Evolutionary conservation across 495 filamentous ascomycete species (phyloP).

Genomic region (Penicillium coffeae): DNA sequence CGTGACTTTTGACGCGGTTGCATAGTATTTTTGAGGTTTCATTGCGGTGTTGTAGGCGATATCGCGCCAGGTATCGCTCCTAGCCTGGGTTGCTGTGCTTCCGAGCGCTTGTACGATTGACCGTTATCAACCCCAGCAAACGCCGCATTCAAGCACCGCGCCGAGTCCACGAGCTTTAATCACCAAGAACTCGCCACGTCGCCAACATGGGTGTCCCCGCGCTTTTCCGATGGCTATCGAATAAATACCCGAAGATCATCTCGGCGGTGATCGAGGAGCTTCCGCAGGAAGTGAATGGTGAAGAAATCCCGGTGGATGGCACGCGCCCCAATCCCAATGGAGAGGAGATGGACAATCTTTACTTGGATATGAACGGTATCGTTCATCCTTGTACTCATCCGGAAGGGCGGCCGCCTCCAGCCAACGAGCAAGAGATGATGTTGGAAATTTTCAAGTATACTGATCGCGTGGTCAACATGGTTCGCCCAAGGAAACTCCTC

Average conservation of each 20-base stretch:
- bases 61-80: not conserved
- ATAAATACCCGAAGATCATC: slow-evolving; percentile 95
- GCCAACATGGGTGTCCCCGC: slow-evolving; percentile 89
- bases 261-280: slow-evolving; percentile 83
- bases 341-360: slow-evolving; percentile 96
- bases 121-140: not conserved
- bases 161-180: slow-evolving; percentile 7
- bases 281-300: slow-evolving; percentile 72
- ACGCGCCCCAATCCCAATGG: slow-evolving; percentile 91
- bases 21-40: not conserved
- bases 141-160: slow-evolving; percentile 13
- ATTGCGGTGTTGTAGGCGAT: not conserved
- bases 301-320: slow-evolving; percentile 76
- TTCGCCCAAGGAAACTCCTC: slow-evolving; percentile 87
- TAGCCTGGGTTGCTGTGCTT: not conserved
- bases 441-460: slow-evolving; percentile 95
- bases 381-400: slow-evolving; percentile 99
- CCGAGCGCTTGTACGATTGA: not conserved
- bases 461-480: slow-evolving; percentile 97
- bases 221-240: slow-evolving; percentile 88
- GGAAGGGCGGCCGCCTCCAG: slow-evolving; percentile 85
- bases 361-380: slow-evolving; percentile 99
- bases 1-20: slow-evolving; percentile 16
- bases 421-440: slow-evolving; percentile 99
- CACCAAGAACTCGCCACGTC: slow-evolving; percentile 14